phyloP scores from a whole-genome alignment of 225 moss, liverwort and hornwort species.

The Asterella californica region DNA sequence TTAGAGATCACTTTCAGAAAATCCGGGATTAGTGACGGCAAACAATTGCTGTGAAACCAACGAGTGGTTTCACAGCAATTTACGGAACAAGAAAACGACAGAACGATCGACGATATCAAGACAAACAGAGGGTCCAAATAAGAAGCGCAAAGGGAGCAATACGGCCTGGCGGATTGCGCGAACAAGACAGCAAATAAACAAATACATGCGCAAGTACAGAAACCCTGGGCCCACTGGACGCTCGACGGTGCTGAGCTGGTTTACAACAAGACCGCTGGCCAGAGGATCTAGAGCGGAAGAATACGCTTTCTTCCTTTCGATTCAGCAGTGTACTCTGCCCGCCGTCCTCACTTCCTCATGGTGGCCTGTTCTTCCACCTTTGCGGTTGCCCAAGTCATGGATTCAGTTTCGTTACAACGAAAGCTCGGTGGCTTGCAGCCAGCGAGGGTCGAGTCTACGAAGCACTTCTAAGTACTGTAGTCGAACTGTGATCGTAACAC shows the following conservation, averaged over 20 bases:
- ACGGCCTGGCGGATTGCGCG: neutral
- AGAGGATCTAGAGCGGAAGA: no score
- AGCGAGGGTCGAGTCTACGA: no score
- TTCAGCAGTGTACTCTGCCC: no score
- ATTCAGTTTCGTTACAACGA: no score
- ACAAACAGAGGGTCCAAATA: neutral
- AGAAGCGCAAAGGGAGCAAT: neutral
- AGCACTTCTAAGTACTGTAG: no score
- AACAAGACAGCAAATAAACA: slow-evolving; percentile 1
- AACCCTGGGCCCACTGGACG: neutral
- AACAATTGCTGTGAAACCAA: neutral
- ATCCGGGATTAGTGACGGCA: neutral
- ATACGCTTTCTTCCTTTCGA: no score
- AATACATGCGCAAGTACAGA: neutral
- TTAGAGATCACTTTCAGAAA: neutral
- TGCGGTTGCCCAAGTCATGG: no score
- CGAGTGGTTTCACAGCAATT: neutral
- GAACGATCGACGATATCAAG: neutral
- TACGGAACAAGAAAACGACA: slow-evolving; percentile 3
- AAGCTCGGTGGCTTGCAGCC: no score
- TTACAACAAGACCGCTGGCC: no score
- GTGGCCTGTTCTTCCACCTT: no score
- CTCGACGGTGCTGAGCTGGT: neutral
- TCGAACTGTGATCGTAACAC: neutral
- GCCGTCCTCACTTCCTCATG: no score